Conservation (phyloP, 257 asterid species). For the Primulina tabacum region DNA sequence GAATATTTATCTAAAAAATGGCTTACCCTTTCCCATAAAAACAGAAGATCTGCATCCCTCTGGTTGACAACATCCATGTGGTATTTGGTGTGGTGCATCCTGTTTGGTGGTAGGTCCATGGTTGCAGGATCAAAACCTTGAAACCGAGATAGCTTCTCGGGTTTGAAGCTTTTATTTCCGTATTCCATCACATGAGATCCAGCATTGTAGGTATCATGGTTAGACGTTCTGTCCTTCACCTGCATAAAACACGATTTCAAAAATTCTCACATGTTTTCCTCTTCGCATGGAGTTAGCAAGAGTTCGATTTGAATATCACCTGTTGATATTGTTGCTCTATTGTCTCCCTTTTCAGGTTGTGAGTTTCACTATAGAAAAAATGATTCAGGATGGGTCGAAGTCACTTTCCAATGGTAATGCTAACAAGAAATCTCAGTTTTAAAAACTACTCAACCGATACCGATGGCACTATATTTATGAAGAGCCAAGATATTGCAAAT, state of each 20-base stretch:
- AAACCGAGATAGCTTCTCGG: constrained; percentile 61
- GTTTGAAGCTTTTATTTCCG: constrained; percentile 60
- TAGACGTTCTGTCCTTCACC: constrained; percentile 86
- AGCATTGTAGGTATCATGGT: constrained; percentile 42
- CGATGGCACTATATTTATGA: background rate
- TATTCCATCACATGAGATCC: constrained; percentile 98
- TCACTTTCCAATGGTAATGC: background rate
- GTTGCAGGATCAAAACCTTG: constrained; percentile 83
- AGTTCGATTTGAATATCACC: constrained; percentile 32
- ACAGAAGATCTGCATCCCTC: constrained; percentile 78
- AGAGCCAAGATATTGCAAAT: background rate
- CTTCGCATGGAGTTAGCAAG: background rate
- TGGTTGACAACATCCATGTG: constrained; percentile 64
- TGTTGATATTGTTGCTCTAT: constrained; percentile 60
- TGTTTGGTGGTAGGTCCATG: constrained; percentile 56
- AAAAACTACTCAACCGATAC: background rate
- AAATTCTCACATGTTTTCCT: background rate
- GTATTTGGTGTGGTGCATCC: constrained; percentile 8
- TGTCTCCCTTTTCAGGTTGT: constrained; percentile 72
- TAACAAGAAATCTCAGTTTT: background rate
- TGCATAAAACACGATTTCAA: constrained; percentile 22
- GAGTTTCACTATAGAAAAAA: constrained; percentile 56
- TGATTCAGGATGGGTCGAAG: background rate
- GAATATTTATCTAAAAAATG: background rate
- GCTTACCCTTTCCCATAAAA: constrained; percentile 70